Evolutionary conservation across 305 asterid genomes (phyloP), one percentile per base, ranked within the genome.

Genomic region (Petunia hybrid): DNA sequence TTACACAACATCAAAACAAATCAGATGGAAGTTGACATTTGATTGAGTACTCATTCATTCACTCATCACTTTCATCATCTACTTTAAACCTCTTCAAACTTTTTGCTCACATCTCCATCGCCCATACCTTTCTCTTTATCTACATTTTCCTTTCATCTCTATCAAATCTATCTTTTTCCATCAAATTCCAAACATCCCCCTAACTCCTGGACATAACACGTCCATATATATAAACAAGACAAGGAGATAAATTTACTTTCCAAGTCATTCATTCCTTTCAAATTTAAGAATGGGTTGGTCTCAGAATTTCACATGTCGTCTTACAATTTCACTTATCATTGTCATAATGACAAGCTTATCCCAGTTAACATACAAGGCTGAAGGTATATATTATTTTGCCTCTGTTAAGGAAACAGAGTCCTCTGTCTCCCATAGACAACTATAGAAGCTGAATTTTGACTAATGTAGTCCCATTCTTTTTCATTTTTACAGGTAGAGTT

Each of bases 321-420:
- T 88, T 36, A 70, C 87, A 81, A 65, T 88, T 63, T 84, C 86
- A 31, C 46, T 90, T 9, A 85, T 94, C 80, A 39, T 94, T 80
- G 85, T 94, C 76, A 60, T 88, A 64, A 83, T 90, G 83, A 84
- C 87, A 31, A 81, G 83, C 87, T 71, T 89, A 16, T 79, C 93
- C 66, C 88, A 90, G 48, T 22, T 84, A 13, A 77, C 66, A 55
- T 85, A 85, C 87, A 75, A 14, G 43, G 91, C 84, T 59, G 83
- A 90, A 85, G 98, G 96, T 91, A 85, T 48, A 35, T 5, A 22
- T 57, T 36, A 67, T 38, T 48, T 12, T 0, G 13, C 63, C 14
- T 64, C 10, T 62, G 43, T 79, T 79, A 10, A 43, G 3, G 6
- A 12, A 64, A 12, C 61, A 62, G 64, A 45, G 4, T 48, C n/a